Evolutionary conservation across 805 yeast species (phyloP), one percentile per base, ranked within the genome.

Genomic region (Wickerhamomyces tratensis): DNA sequence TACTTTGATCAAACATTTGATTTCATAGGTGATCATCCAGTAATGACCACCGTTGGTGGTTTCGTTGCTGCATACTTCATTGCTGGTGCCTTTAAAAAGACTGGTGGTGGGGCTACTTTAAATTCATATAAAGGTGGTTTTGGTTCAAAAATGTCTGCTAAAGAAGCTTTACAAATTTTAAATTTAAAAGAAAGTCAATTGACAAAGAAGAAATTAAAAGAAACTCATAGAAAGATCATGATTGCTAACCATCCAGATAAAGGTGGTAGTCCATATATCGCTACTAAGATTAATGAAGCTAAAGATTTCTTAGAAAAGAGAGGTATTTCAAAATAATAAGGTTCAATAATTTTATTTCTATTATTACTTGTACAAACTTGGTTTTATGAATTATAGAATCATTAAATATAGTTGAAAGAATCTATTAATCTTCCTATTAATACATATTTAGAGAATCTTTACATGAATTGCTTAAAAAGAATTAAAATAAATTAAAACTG

Each of bases 241-340:
- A 64, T 86, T 63, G 75, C 83, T 40, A 89, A 89, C 61, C 97
- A 89, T 58, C 97, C 97, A 10, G 97, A 89, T 67, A 84, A 80
- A 58, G 96, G 96, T 33, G 97, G 97, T 2, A 82, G 94, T 10
- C 85, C 94, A 27, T 87, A 75, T 54, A 61, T 89, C 61, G 96
- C 97, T 39, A 80, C 89, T 45, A 89, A 89, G 68, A 82, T 89
- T 47, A 89, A 89, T 60, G 96, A 89, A 65, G 96, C 97, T 27
- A 82, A 82, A 56, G 94, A 86, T 53, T 75, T 83, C 53, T 66
- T 86, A 58, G 81, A 78, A 45, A 80, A 81, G 60, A 74, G 64
- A 46, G 60, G 60, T 33, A 53, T 56, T 33, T 46, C 45, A 26
- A 56, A 56, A 48, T 56, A 37, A 35, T 3, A 20, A 20, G 20